Evolutionary conservation across 2,329 filamentous ascomycete species (phyloP), one percentile per base, ranked within the genome.

Genomic region (Xylariaceae sp.): DNA sequence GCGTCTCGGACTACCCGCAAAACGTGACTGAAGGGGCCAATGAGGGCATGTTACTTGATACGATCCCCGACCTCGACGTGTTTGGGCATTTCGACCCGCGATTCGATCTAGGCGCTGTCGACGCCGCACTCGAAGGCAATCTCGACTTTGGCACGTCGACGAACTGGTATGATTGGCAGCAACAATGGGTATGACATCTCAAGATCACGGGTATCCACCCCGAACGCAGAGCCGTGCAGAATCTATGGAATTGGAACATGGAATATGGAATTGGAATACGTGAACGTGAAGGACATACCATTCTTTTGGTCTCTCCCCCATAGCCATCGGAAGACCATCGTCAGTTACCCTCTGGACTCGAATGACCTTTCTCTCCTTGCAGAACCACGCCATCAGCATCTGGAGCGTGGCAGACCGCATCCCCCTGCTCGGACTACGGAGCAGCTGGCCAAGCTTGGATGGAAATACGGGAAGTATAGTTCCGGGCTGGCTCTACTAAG

Each of bases 61-160:
- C 75, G 2, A 71, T 78, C 30, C 77, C 77, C 0, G 79, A 80
- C 1, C 72, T 82, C n/a, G 80, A 83, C 50, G 72, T 83, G 1
- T 83, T 83, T 64, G 79, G 78, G 2, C 77, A 82, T 49, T 81
- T 84, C 30, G 81, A 82, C 53, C 81, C 81, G 2, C 80, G 72
- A 53, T 84, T 84, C 63, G 76, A 83, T 53, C 64, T 84, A 1
- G 76, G 75, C 23, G 80, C 80, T 0, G 78, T 83, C 23, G 81
- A 84, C 63, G 80, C 81, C 15, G 80, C 78, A 0, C 69, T 83
- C 0, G 80, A 82, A 58, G 79, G 80, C 0, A 82, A 82, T 56
- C 70, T 84, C 2, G 81, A 83, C 51, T 80, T 83, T 54, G 78
- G 78, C 0, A 71, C 80, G 10, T 81, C 80, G 0, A 76, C 80